phyloP scores from a whole-genome alignment of 2,329 filamentous ascomycete species.

The Chlorencoelia australis region DNA sequence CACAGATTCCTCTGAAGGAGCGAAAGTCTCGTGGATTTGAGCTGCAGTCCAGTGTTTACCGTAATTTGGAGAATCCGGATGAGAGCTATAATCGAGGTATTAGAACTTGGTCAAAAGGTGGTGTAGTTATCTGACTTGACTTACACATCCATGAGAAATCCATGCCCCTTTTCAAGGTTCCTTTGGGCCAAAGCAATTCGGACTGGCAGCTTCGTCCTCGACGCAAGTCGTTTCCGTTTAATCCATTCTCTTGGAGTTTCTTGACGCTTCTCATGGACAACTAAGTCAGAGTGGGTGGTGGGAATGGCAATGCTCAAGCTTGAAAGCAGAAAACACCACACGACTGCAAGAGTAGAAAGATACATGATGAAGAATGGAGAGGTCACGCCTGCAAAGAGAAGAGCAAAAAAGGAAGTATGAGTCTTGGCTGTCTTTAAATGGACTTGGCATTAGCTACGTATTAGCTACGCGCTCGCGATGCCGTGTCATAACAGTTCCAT shows the following conservation, averaged over 20 bases:
- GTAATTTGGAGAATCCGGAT: conserved; percentile 25
- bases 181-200: conserved; percentile 35
- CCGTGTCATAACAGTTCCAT: too few species aligned
- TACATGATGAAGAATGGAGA: conserved; percentile 3
- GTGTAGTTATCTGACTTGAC: conserved; percentile 1
- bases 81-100: conserved; percentile 14
- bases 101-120: neutral
- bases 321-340: neutral
- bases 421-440: too few species aligned
- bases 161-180: conserved; percentile 34
- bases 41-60: conserved; percentile 28
- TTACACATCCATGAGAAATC: conserved; percentile 31
- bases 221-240: conserved; percentile 10
- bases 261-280: conserved; percentile 14
- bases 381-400: neutral
- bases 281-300: neutral
- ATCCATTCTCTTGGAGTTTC: conserved; percentile 9
- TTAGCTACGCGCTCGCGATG: too few species aligned
- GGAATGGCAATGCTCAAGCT: conserved; percentile 1
- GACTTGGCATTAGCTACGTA: too few species aligned
- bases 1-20: conserved; percentile 25
- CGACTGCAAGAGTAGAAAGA: conserved; percentile 1
- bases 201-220: conserved; percentile 29
- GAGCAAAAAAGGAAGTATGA: too few species aligned
- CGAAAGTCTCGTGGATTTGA: conserved; percentile 27